Evolutionary conservation across 345 rosid species (phyloP), one percentile per base, ranked within the genome.

Genomic region (Barbarea vulgaris): DNA sequence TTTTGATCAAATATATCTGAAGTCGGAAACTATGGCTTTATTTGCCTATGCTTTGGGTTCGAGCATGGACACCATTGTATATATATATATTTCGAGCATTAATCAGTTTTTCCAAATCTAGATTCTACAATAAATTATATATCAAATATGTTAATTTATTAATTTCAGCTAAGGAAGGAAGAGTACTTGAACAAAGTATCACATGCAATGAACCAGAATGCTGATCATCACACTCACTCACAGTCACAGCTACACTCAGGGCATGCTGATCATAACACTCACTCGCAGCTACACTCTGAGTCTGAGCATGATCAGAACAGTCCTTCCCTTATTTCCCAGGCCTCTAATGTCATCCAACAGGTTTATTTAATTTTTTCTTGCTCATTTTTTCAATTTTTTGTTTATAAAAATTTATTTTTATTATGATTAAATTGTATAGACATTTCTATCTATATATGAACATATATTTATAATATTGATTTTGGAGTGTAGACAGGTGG

Each of bases 291-390:
- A 28, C 69, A 75, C 55, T 28, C 64, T 17, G 58, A 44, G 4
- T 28, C 64, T 17, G 58, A 44, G 4, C 31, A 62, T 61, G 73
- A 72, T 61, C 81, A 66, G 54, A 83, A 75, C 74, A 63, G 21
- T 64, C 76, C 73, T 75, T 63, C 80, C 60, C 34, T 76, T 44
- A 46, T 70, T 27, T 64, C 83, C 21, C 86, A 81, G 39, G 84
- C 86, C 61, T 70, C 79, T 64, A 79, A 13, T 64, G 79, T 81
- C 62, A 80, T 83, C 63, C 84, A 83, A 22, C 86, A 81, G 86
- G 86, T 77, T 42, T 52, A 10, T 15, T n/a, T n/a, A n/a, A n/a
- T n/a, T n/a, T n/a, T 24, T 4, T 22, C 33, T 6, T 31, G 34
- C 39, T 33, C 9, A 64, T 22, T 34, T 31, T 12, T 33, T 56